phyloP scores from a whole-genome alignment of 108 stramenopile genomes.

The Chaetoceros muelleri region DNA sequence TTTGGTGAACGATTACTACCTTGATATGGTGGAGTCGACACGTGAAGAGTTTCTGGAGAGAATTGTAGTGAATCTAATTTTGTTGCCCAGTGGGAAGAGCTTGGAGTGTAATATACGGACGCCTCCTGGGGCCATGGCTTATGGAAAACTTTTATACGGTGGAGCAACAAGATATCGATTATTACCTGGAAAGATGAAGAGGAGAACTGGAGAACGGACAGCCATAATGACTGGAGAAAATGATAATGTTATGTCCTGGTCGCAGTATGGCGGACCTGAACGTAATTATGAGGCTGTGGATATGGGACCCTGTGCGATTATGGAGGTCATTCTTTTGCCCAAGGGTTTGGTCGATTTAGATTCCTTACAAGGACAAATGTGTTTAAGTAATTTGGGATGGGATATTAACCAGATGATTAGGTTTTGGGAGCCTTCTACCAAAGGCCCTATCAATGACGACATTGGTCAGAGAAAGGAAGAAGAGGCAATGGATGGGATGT shows the following conservation, averaged over 20 bases:
- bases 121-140: constrained; percentile 49
- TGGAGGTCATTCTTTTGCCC: constrained; percentile 54
- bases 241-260: constrained; percentile 48
- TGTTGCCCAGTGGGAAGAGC: constrained; percentile 56
- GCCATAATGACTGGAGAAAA: constrained; percentile 10
- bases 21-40: constrained; percentile 28
- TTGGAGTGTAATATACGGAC: constrained; percentile 33
- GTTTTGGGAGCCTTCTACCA: constrained; percentile 19
- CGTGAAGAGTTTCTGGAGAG: constrained; percentile 40
- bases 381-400: constrained; percentile 32
- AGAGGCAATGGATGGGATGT: background rate
- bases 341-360: constrained; percentile 24
- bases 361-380: constrained; percentile 35
- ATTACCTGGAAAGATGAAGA: constrained; percentile 20
- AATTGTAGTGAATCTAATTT: constrained; percentile 42
- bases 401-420: constrained; percentile 38
- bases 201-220: constrained; percentile 38
- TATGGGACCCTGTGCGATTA: constrained; percentile 56
- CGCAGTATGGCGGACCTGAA: constrained; percentile 62
- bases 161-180: constrained; percentile 58
- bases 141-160: constrained; percentile 55
- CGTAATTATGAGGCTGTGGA: constrained; percentile 66
- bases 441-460: constrained; percentile 11
- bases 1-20: constrained; percentile 29
- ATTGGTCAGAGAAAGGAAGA: constrained; percentile 1